Base-by-base conservation (phyloP, 805 yeast species). In the Wickerhamomyces alni region DNA sequence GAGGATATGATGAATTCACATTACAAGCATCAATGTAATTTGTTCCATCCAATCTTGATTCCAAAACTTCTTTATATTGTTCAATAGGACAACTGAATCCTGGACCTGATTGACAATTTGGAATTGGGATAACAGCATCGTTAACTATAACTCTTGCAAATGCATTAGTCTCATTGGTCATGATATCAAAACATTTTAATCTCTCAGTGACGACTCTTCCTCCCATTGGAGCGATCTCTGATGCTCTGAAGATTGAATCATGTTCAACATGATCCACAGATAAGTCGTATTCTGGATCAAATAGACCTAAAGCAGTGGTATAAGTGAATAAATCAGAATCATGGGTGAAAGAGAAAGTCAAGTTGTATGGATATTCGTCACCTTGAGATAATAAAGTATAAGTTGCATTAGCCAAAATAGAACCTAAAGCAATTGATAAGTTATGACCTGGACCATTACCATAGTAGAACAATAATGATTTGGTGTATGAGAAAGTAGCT, bases 331-430 rank as follows among this genome's bases (percentile, higher is more conserved):
- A 59, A 45, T 81, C 82, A 29, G 82, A 73, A 56, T 87, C 95
- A 54, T 87, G 95, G 13, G 86, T 69, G 65, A 85, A 81, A 47
- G 78, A 82, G 48, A 83, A 67, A 68, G 81, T 80, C 35, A 83
- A 65, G 40, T 73, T 70, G 54, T 58, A 74, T 43, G 65, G 70
- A 49, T 75, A 80, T 43, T 70, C 72, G 9, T 56, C 52, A 28
- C 74, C 73, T 39, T 72, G 69, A 43, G 66, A 59, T 46, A 80
- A 63, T 42, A 72, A 65, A n/a, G 68, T 61, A 44, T 78, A 63
- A 7, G 76, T 66, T 31, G 74, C 71, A 30, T 71, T 68, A 41
- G 75, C 69, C 61, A 74, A 73, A 8, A 78, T 76, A 1, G 80
- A 70, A 2, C 91, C 93, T 29, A 79, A 67, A 3, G 78, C 70